These are phyloP conservation scores for Pyrenophora graminea DNA, from an alignment of 2,329 filamentous ascomycete species.

Conservation along the genomic window DNA sequence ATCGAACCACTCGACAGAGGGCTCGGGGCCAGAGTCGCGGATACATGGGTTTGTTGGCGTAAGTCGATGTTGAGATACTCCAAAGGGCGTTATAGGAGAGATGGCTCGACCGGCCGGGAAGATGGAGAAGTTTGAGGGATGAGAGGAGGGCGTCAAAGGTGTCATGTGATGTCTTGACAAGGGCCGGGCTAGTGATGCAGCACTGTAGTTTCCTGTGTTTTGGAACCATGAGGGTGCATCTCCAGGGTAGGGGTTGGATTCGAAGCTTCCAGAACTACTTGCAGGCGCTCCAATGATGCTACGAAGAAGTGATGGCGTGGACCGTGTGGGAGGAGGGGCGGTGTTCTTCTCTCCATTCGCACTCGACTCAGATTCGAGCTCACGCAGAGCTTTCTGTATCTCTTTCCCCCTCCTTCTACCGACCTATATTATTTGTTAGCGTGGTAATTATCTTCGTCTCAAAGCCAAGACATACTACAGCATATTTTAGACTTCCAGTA, in stretches of 20 bases:
- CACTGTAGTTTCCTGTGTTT: too few relatives aligned
- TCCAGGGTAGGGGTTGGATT: conserved; percentile 1
- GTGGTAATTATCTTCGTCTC: not conserved
- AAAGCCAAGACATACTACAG: conserved; percentile 4
- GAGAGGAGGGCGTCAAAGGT: not conserved
- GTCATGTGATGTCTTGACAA: too few relatives aligned
- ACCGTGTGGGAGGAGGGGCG: too few relatives aligned
- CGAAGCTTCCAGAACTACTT: too few relatives aligned
- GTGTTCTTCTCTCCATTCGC: not conserved
- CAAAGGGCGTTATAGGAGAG: not conserved
- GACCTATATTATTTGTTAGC: not conserved
- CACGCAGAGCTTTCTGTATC: not conserved
- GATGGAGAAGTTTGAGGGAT: conserved; percentile 1
- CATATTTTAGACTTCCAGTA: not conserved
- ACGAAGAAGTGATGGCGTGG: too few relatives aligned
- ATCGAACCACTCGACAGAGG: not conserved
- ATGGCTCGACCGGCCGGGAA: not conserved
- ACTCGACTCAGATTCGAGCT: too few relatives aligned
- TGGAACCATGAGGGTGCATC: not conserved
- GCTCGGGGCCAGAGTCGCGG: not conserved
- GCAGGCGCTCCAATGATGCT: too few relatives aligned
- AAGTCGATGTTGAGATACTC: not conserved
- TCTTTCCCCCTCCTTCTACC: not conserved
- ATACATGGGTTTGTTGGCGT: not conserved
- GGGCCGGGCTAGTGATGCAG: too few relatives aligned